Percentiles rank a stretch among this genome's conserved stretches.
Conservation (phyloP, 108 stramenopile species). For the Fistulifera pelliculosa region DNA sequence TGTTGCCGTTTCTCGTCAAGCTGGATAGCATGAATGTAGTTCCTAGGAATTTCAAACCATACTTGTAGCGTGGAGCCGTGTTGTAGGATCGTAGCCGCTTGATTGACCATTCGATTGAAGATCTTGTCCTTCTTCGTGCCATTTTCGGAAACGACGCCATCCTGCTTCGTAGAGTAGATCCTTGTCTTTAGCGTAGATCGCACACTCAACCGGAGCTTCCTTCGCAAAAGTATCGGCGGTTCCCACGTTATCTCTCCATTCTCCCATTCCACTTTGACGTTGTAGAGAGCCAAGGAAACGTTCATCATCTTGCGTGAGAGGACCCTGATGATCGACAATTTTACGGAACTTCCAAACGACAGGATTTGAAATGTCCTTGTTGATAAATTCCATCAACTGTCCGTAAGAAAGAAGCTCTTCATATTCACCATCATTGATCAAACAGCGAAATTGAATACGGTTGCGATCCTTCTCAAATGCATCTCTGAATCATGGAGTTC, state of each 20-base stretch:
- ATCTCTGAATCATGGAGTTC: too few relatives aligned
- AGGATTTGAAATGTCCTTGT: not conserved
- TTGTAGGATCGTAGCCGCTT: conserved; percentile 5
- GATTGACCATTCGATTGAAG: conserved; percentile 1
- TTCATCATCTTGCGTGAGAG: not conserved
- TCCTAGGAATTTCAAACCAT: conserved; percentile 21
- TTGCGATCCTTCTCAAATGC: too few relatives aligned
- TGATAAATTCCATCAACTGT: conserved; percentile 7
- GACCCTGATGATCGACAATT: conserved; percentile 16
- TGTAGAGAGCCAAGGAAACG: conserved; percentile 7
- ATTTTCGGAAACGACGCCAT: conserved; percentile 21
- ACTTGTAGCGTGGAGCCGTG: conserved; percentile 21
- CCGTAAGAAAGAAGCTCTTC: conserved; percentile 6
- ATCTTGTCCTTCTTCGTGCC: conserved; percentile 6
- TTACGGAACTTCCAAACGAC: conserved; percentile 8
- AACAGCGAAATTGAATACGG: too few relatives aligned
- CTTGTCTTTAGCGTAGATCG: conserved; percentile 17
- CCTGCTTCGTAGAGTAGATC: conserved; percentile 21
- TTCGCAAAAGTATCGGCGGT: not conserved
- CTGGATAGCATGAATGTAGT: conserved; percentile 11
- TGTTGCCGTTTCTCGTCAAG: conserved; percentile 21
- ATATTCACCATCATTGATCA: not conserved
- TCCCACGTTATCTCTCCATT: conserved; percentile 14
- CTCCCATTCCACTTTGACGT: conserved; percentile 10
- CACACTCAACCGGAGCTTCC: too few relatives aligned